Evolutionary conservation across 352 stramenopile genomes (phyloP).

Genomic region (Pythium vanterpoolii): DNA sequence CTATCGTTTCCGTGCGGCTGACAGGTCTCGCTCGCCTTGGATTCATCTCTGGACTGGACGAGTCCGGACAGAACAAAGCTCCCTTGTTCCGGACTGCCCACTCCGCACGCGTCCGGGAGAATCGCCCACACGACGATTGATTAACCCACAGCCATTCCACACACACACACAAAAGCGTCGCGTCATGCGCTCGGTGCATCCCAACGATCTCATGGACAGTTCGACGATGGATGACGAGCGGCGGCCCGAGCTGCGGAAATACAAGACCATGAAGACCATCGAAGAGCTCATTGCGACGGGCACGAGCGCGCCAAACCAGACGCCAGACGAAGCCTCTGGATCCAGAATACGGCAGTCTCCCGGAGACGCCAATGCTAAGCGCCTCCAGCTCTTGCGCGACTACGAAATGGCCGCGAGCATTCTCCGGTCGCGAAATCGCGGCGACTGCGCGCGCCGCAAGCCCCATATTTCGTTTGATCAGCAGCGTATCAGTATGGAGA

Average conservation of each 20-base stretch:
- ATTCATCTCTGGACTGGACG: background rate
- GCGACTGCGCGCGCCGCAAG: slow-evolving; percentile 45
- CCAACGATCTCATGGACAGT: background rate
- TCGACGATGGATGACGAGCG: slow-evolving; percentile 10
- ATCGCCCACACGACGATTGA: slow-evolving; percentile 7
- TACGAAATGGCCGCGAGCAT: slow-evolving; percentile 45
- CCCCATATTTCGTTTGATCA: slow-evolving; percentile 49
- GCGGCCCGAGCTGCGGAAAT: slow-evolving; percentile 22
- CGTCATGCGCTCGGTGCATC: slow-evolving; percentile 20
- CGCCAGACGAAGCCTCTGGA: background rate
- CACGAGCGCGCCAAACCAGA: slow-evolving; percentile 9
- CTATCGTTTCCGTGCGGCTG: slow-evolving; percentile 1
- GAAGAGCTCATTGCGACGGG: slow-evolving; percentile 8
- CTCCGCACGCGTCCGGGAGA: background rate
- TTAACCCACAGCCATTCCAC: background rate
- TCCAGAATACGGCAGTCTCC: background rate
- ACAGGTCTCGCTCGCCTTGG: background rate
- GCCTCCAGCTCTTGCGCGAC: slow-evolving; percentile 25
- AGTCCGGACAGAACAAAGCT: background rate
- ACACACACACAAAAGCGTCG: background rate
- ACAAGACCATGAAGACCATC: slow-evolving; percentile 27
- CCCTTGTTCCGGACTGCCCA: background rate
- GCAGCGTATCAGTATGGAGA: slow-evolving; percentile 42
- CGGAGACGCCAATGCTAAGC: background rate
- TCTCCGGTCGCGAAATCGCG: slow-evolving; percentile 36